These are phyloP conservation scores for Phyllosticta capitalensis DNA, from an alignment of 2,329 filamentous ascomycete genomes.

Conservation along the genomic window DNA sequence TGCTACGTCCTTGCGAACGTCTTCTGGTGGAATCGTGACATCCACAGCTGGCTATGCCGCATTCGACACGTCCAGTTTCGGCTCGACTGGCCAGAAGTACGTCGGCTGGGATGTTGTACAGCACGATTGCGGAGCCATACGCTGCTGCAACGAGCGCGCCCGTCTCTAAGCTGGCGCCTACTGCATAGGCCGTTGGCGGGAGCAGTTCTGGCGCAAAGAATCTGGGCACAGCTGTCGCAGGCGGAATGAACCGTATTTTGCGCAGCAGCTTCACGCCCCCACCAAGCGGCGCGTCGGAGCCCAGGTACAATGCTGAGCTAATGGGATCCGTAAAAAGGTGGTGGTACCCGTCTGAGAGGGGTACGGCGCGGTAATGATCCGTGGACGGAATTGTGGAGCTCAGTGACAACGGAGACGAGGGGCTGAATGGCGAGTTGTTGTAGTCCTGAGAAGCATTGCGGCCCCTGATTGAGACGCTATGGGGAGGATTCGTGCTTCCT, in stretches of 20 bases:
- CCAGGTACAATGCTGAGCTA: conserved; percentile 48
- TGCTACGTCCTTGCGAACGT: neutral
- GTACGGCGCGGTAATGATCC: conserved; percentile 55
- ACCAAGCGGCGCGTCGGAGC: conserved; percentile 49
- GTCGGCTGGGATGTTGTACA: conserved; percentile 54
- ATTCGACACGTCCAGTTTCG: neutral
- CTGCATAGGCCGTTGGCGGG: conserved; percentile 44
- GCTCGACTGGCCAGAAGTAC: conserved; percentile 8
- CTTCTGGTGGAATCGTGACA: neutral
- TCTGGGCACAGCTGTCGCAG: conserved; percentile 15
- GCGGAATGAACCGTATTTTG: conserved; percentile 47
- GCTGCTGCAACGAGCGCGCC: conserved; percentile 51
- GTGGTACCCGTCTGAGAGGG: conserved; percentile 56
- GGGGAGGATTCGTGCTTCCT: conserved; percentile 1
- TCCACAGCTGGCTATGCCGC: neutral
- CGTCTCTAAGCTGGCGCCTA: conserved; percentile 46
- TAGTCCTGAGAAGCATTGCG: neutral
- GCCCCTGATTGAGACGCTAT: neutral
- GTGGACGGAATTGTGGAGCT: conserved; percentile 18
- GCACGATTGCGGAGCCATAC: conserved; percentile 44
- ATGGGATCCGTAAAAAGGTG: conserved; percentile 55
- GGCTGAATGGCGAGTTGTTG: neutral
- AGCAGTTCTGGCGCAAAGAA: neutral
- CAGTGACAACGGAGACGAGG: neutral
- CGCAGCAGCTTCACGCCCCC: conserved; percentile 49